These are phyloP conservation scores for Eucalyptus cloeziana DNA, from an alignment of 345 rosid species.

Conservation along the genomic window DNA sequence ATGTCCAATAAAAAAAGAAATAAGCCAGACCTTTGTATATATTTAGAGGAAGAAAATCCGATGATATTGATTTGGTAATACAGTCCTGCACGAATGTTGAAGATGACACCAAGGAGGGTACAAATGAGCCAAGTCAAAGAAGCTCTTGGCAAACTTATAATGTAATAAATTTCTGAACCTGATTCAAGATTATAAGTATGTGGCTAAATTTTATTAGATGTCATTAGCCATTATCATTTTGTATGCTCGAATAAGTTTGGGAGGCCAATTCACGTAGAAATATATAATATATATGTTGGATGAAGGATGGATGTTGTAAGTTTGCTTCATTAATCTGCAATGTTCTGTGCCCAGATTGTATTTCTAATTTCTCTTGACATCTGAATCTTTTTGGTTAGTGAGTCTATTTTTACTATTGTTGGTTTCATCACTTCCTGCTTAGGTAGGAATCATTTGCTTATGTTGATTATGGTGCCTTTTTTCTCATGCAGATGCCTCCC, in stretches of 20 bases:
- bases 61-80: background rate
- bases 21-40: background rate
- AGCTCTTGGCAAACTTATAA: background rate
- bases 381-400: background rate
- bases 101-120: background rate
- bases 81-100: background rate
- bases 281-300: background rate
- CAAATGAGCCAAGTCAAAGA: background rate
- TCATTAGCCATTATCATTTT: background rate
- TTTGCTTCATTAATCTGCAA: background rate
- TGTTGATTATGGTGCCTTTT: background rate
- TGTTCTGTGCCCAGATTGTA: background rate
- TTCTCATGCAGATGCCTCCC: conserved; percentile 67
- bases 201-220: background rate
- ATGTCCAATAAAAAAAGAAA: background rate
- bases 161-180: background rate
- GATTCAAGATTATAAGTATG: background rate
- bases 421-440: background rate
- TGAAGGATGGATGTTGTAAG: background rate
- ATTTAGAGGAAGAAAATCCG: background rate
- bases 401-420: background rate
- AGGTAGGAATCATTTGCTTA: background rate
- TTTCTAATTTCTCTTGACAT: background rate
- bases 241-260: background rate
- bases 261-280: background rate